Percentiles rank a stretch among this genome's conserved stretches.
phyloP scores from a whole-genome alignment of 495 filamentous ascomycete species.

The Bryoglossum gracile region DNA sequence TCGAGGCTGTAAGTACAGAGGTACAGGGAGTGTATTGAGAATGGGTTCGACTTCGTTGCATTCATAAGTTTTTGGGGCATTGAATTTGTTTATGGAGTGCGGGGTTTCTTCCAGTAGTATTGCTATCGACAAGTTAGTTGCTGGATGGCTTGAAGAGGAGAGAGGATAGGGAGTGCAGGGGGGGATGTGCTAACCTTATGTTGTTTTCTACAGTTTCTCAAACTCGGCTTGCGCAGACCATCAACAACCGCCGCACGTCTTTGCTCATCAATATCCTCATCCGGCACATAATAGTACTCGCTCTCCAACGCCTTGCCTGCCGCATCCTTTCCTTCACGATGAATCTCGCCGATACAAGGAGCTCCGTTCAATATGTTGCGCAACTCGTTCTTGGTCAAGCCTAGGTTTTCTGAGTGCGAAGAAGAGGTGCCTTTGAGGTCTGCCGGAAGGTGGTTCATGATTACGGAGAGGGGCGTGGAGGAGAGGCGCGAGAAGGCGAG shows the following conservation, averaged over 20 bases:
- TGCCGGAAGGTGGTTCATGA: constrained; percentile 75
- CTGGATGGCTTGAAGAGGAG: no score
- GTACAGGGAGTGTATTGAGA: neutral
- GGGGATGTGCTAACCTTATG: constrained; percentile 65
- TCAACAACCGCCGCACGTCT: constrained; percentile 78
- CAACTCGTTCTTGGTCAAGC: constrained; percentile 53
- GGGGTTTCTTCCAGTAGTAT: constrained; percentile 88
- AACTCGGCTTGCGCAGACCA: constrained; percentile 75
- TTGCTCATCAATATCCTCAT: constrained; percentile 73
- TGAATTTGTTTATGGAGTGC: constrained; percentile 46
- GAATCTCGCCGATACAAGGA: constrained; percentile 77
- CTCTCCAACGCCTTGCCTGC: constrained; percentile 89
- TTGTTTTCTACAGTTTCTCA: constrained; percentile 83
- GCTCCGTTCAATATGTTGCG: constrained; percentile 62
- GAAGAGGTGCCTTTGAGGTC: constrained; percentile 40
- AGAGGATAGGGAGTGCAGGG: no score
- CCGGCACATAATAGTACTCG: constrained; percentile 96
- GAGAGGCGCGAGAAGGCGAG: constrained; percentile 91
- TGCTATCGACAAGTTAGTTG: constrained; percentile 48
- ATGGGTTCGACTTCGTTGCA: neutral
- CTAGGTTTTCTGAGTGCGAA: constrained; percentile 38
- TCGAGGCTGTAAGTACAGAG: neutral
- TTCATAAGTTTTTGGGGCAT: constrained; percentile 8
- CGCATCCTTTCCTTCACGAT: constrained; percentile 89
- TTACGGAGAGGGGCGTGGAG: constrained; percentile 84